Conservation (phyloP, 805 yeast genomes). For the Metschnikowia peoriensis region DNA sequence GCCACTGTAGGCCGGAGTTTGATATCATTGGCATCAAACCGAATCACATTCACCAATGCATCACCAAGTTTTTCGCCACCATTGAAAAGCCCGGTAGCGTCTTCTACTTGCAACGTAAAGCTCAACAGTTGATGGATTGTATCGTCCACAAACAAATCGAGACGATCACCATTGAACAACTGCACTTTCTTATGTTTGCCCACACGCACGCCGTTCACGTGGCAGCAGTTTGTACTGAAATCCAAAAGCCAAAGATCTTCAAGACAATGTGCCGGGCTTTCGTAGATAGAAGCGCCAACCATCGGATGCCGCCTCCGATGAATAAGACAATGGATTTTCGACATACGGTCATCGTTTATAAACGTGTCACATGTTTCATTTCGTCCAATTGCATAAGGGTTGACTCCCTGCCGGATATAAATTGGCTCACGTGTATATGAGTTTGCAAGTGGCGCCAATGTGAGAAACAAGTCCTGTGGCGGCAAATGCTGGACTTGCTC, state of each 20-base stretch:
- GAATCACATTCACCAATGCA: conserved; percentile 23
- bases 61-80: conserved; percentile 36
- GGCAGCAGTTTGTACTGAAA: conserved; percentile 76
- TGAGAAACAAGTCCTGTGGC: conserved; percentile 55
- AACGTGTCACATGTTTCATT: conserved; percentile 57
- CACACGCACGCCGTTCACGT: conserved; percentile 56
- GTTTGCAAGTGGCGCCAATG: conserved; percentile 50
- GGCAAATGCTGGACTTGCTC: no score
- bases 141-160: conserved; percentile 65
- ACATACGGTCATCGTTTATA: conserved; percentile 71
- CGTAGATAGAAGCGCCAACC: conserved; percentile 47
- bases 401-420: conserved; percentile 63
- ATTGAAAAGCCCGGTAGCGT: conserved; percentile 62
- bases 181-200: conserved; percentile 63
- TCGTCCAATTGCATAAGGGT: conserved; percentile 73
- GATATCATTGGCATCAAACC: conserved; percentile 28
- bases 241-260: conserved; percentile 82
- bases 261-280: conserved; percentile 69
- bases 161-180: conserved; percentile 61
- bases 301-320: conserved; percentile 62
- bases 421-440: conserved; percentile 49
- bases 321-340: conserved; percentile 79
- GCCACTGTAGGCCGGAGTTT: conserved; percentile 27
- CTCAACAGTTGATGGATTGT: conserved; percentile 51
- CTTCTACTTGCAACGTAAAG: conserved; percentile 52